Conservation (phyloP, 257 asterid genomes). For the Solanum acaule region DNA sequence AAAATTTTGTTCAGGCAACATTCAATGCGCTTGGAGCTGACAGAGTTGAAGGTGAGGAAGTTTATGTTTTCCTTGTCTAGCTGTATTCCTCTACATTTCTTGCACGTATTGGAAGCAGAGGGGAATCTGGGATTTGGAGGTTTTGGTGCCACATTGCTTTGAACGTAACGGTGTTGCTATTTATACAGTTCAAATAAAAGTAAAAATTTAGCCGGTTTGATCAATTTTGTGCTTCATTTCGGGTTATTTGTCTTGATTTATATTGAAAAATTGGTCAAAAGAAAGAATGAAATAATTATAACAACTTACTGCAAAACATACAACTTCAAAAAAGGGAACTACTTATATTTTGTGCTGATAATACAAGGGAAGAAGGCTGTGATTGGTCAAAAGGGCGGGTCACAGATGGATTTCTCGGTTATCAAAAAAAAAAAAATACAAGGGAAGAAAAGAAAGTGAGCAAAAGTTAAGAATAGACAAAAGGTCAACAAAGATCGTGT, state of each 20-base stretch:
- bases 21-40: conserved; percentile 86
- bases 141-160: background rate
- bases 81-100: background rate
- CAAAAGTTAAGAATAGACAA: background rate
- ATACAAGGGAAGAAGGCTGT: background rate
- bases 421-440: background rate
- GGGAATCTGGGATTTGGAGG: background rate
- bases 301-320: background rate
- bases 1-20: conserved; percentile 84
- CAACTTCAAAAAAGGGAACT: background rate
- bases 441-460: background rate
- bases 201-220: background rate
- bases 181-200: background rate
- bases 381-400: too few relatives aligned
- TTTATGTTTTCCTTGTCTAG: background rate
- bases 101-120: background rate
- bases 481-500: background rate
- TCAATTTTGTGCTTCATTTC: background rate
- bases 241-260: background rate
- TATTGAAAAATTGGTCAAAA: background rate
- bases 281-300: background rate
- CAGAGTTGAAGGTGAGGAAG: conserved; percentile 53
- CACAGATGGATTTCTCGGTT: too few relatives aligned
- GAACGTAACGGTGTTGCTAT: background rate
- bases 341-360: background rate